These are phyloP conservation scores for Fusarium algeriense DNA, from an alignment of 2,329 filamentous ascomycete species.

Conservation along the genomic window DNA sequence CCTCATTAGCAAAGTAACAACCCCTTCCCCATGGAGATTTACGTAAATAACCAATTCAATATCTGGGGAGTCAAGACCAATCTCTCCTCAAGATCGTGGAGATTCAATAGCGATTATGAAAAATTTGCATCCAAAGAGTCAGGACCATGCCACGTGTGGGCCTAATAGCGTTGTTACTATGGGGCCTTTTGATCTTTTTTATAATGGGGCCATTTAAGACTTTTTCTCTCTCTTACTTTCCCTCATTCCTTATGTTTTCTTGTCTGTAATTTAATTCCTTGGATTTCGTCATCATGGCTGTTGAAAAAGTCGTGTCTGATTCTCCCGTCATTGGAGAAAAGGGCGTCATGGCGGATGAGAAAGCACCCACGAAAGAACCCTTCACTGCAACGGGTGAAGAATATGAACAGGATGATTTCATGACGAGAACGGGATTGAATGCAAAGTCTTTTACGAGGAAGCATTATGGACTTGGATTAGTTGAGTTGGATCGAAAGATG, in stretches of 20 bases:
- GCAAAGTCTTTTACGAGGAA: constrained; percentile 39
- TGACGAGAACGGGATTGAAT: constrained; percentile 46
- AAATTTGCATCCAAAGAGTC: constrained; percentile 12
- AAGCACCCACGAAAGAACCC: constrained; percentile 9
- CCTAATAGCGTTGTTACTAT: constrained; percentile 28
- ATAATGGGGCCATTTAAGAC: constrained; percentile 31
- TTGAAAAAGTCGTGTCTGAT: constrained; percentile 23
- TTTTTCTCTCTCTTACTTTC: constrained; percentile 2
- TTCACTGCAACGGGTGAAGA: constrained; percentile 27
- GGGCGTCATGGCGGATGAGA: constrained; percentile 14
- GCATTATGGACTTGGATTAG: constrained; percentile 41
- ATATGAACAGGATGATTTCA: constrained; percentile 42
- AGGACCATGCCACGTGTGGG: constrained; percentile 29
- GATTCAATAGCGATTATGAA: not conserved
- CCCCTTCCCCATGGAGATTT: constrained; percentile 38
- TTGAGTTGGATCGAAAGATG: constrained; percentile 61
- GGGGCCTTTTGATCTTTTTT: constrained; percentile 28
- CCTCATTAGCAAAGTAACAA: constrained; percentile 1
- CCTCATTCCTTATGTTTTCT: not conserved
- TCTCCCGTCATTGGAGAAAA: constrained; percentile 19
- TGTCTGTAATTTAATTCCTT: not conserved
- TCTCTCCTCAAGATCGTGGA: constrained; percentile 13
- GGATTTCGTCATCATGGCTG: constrained; percentile 12
- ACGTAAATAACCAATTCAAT: constrained; percentile 21
- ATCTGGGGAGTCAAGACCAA: constrained; percentile 7